A percentile compares a stretch with the other conserved stretches of the same genome.
Conservation (phyloP, 2,329 filamentous ascomycete genomes). For the Sclerotiophoma versabilis region DNA sequence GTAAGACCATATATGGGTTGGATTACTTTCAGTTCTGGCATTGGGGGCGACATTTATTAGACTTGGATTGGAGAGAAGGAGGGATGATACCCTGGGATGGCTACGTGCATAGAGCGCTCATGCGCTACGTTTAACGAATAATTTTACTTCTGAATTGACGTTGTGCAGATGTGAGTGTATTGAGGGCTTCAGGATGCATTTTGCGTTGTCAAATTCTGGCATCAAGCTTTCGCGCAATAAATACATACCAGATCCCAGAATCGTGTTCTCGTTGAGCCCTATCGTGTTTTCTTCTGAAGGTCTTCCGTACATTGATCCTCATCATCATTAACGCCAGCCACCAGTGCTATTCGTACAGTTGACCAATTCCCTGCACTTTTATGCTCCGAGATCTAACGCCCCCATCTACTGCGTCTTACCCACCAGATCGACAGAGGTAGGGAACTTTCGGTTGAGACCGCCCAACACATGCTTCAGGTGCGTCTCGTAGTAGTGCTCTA, state of each 20-base stretch:
- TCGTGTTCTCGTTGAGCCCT: not conserved
- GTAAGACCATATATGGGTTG: not conserved
- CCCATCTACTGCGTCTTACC: not conserved
- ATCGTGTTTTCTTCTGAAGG: not conserved
- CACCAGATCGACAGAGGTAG: conserved; percentile 23
- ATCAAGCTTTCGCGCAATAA: not conserved
- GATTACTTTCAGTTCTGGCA: not conserved
- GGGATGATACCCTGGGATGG: conserved; percentile 31
- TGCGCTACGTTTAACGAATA: conserved; percentile 25
- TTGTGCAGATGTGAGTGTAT: not conserved
- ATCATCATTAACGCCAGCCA: not conserved
- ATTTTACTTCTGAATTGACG: not conserved
- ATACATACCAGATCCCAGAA: not conserved
- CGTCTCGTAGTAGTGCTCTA: conserved; percentile 35
- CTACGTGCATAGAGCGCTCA: conserved; percentile 11
- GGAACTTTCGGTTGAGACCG: conserved; percentile 21
- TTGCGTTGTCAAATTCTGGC: too few species aligned
- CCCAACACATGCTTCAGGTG: conserved; percentile 34
- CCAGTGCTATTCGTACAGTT: not conserved
- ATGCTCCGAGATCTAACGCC: not conserved
- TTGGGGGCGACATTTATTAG: not conserved
- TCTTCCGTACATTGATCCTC: not conserved
- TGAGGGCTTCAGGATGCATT: too few species aligned
- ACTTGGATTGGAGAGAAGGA: conserved; percentile 12
- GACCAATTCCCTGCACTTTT: not conserved